Base-by-base conservation (phyloP, 2,329 filamentous ascomycete genomes). In the Xylariaceae sp. region DNA sequence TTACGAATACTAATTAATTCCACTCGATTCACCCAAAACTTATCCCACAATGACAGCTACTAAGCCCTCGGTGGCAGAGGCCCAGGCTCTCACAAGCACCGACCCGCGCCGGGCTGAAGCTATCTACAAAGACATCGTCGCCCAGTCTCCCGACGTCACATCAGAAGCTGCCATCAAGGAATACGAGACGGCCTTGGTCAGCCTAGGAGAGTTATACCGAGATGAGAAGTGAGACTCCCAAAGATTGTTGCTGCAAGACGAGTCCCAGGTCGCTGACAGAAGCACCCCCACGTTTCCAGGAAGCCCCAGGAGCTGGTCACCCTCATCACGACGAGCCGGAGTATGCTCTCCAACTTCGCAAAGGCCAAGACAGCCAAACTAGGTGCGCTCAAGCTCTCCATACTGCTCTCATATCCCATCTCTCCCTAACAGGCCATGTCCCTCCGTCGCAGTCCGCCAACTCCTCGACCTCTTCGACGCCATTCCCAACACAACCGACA, bases 331-430 rank as follows among this genome's bases (percentile, higher is more conserved):
- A 90, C 90, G 74, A 96, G 92, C 76, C 86, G 93, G 72, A 89
- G 89, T 66, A 89, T 94, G 50, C 86, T 99, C 66, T 97, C 93
- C 60, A 94, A 90, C 65, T 97, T 99, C 75, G 94, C 94, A 66
- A 97, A 97, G 82, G 94, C 95, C 64, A 99, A 99, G 85, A 97
- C 94, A 37, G 90, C 94, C 58, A 99, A 99, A 79, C 82, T 99
- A 64, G 91, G 94, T 97, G 86, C 66, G 87, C 64, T 4, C n/a
- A 49, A 9, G n/a, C 18, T 35, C 23, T 18, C 15, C 13, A 2
- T 35, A 35, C 13, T 51, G 11, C 49, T 50, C 49, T 50, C 10
- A 15, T n/a, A 34, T 6, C 3, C 23, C 30, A 5, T 42, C 49
- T 56, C 64, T 61, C 56, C 64, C 59, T 52, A 49, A 59, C 54